phyloP scores from a whole-genome alignment of 306 rosid genomes.

The Aeschynomene evenia region DNA sequence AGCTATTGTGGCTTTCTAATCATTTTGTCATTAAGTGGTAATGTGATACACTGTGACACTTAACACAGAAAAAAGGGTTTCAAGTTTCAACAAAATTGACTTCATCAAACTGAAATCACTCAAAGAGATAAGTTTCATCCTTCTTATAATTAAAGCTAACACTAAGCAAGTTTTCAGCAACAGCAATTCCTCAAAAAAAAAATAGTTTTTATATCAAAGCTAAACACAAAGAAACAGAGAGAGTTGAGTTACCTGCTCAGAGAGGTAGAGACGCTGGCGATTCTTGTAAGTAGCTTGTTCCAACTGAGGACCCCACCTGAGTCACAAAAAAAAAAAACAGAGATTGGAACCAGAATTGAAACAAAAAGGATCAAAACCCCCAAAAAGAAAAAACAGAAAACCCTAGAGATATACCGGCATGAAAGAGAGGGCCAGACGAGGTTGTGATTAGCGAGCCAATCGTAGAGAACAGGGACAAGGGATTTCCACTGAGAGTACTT shows the following conservation, averaged over 20 bases:
- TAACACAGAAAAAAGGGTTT: not conserved
- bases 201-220: not conserved
- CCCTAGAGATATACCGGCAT: constrained; percentile 62
- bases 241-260: constrained; percentile 66
- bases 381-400: not conserved
- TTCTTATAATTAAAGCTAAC: not conserved
- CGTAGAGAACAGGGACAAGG: constrained; percentile 83
- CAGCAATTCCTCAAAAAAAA: too few relatives aligned
- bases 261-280: constrained; percentile 92
- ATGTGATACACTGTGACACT: too few relatives aligned
- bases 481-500: constrained; percentile 89
- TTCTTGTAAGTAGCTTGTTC: constrained; percentile 97
- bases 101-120: not conserved
- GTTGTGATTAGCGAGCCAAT: constrained; percentile 95
- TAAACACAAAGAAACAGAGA: not conserved
- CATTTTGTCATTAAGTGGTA: too few relatives aligned
- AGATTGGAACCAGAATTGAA: not conserved
- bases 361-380: not conserved
- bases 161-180: not conserved
- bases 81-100: not conserved
- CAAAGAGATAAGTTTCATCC: not conserved
- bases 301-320: constrained; percentile 96
- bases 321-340: not conserved
- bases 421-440: constrained; percentile 97
- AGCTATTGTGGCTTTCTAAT: too few relatives aligned